Evolutionary conservation across 257 asterid genomes (phyloP).

Genomic region (Linaria vulgaris): DNA sequence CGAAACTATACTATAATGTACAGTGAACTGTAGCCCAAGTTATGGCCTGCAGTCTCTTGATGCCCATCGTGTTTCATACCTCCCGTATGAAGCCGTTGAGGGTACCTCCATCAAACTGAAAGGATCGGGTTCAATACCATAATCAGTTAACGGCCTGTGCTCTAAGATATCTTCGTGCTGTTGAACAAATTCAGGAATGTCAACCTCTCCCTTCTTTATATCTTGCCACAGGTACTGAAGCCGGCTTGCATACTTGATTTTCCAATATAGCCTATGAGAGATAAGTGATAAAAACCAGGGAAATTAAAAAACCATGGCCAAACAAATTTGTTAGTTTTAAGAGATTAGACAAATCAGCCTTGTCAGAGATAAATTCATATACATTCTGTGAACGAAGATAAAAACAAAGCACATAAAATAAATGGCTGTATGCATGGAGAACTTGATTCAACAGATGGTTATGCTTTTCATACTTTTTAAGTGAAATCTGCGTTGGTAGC

Average conservation of each 20-base stretch:
- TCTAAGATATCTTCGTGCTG: conserved; percentile 77
- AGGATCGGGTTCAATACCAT: conserved; percentile 92
- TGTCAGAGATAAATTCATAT: not conserved
- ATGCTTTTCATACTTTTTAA: too few species aligned
- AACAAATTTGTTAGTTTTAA: not conserved
- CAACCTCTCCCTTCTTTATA: conserved; percentile 74
- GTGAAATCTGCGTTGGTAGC: too few species aligned
- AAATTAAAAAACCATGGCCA: not conserved
- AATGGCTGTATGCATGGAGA: too few species aligned
- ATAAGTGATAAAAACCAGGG: conserved; percentile 1
- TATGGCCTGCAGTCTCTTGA: conserved; percentile 61
- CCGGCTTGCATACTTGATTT: conserved; percentile 83
- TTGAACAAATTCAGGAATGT: conserved; percentile 86
- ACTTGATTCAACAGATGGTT: too few species aligned
- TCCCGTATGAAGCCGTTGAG: conserved; percentile 52
- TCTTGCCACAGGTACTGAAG: conserved; percentile 93
- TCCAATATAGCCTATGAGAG: conserved; percentile 71
- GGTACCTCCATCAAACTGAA: conserved; percentile 63
- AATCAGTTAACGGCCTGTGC: conserved; percentile 86
- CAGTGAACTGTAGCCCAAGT: conserved; percentile 20
- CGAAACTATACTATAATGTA: conserved; percentile 2
- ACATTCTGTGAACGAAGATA: not conserved
- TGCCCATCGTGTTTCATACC: conserved; percentile 62
- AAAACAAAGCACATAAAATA: not conserved
- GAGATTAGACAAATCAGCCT: not conserved